phyloP scores from a whole-genome alignment of 495 filamentous ascomycete species.

The Apiosordaria backusii region DNA sequence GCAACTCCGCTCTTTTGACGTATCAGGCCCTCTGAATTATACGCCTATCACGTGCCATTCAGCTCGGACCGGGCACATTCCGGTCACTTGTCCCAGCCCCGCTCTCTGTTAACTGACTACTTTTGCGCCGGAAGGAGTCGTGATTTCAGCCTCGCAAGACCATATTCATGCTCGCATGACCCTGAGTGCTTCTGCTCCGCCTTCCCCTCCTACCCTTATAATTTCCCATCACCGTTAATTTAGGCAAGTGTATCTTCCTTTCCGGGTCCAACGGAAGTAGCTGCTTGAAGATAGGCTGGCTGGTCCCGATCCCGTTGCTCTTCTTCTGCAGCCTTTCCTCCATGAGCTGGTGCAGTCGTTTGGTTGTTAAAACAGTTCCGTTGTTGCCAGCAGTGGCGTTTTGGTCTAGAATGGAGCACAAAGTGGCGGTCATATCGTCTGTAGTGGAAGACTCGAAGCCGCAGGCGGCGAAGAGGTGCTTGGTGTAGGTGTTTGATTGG shows the following conservation, averaged over 20 bases:
- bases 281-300: slow-evolving; percentile 37
- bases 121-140: too few species aligned
- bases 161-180: too few species aligned
- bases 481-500: slow-evolving; percentile 28
- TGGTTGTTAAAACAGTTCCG: slow-evolving; percentile 24
- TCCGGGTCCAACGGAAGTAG: slow-evolving; percentile 33
- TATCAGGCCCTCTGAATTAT: too few species aligned
- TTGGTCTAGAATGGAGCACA: slow-evolving; percentile 31
- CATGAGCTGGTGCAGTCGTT: slow-evolving; percentile 35
- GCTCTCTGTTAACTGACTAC: too few species aligned
- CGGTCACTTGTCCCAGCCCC: too few species aligned
- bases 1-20: too few species aligned
- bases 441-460: slow-evolving; percentile 33
- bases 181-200: too few species aligned
- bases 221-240: slow-evolving; percentile 17
- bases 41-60: too few species aligned
- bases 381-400: too few species aligned
- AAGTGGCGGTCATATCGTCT: slow-evolving; percentile 35
- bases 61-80: too few species aligned
- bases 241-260: slow-evolving; percentile 33
- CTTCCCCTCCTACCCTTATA: not conserved
- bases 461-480: slow-evolving; percentile 36
- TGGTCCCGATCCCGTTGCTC: slow-evolving; percentile 21
- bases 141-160: too few species aligned
- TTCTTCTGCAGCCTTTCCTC: slow-evolving; percentile 31